phyloP scores from a whole-genome alignment of 164 flowering plant genomes.

The Sextonia rubra region DNA sequence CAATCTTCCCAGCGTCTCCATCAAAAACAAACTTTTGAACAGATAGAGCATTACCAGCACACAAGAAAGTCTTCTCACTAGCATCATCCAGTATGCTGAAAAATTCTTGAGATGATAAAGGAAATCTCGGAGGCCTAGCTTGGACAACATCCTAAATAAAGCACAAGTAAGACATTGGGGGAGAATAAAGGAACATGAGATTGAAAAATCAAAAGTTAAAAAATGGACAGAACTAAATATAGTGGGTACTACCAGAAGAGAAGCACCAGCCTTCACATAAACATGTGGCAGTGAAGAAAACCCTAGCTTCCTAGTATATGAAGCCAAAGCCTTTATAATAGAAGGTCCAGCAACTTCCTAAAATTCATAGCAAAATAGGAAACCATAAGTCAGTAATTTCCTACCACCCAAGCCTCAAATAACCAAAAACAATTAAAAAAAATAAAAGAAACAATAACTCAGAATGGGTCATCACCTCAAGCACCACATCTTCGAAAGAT shows the following conservation, averaged over 20 bases:
- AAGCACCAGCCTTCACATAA: slow-evolving; percentile 66
- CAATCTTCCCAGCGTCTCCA: slow-evolving; percentile 75
- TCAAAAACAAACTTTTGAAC: slow-evolving; percentile 76
- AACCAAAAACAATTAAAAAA: neutral
- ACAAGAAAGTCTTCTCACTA: slow-evolving; percentile 80
- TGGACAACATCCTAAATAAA: slow-evolving; percentile 67
- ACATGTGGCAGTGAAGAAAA: slow-evolving; percentile 57
- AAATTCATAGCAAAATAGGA: neutral
- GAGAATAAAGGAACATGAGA: neutral
- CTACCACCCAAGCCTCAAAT: neutral
- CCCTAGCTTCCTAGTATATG: slow-evolving; percentile 52
- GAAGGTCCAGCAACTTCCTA: slow-evolving; percentile 75
- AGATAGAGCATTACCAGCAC: slow-evolving; percentile 66
- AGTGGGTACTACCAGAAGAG: slow-evolving; percentile 43
- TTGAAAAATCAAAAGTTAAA: neutral
- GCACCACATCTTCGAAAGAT: slow-evolving; percentile 46
- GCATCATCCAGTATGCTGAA: slow-evolving; percentile 84
- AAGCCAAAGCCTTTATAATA: slow-evolving; percentile 46
- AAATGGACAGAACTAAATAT: neutral
- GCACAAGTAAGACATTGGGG: neutral
- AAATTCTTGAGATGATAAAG: slow-evolving; percentile 58
- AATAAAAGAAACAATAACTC: neutral
- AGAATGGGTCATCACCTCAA: slow-evolving; percentile 52
- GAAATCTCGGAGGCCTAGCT: slow-evolving; percentile 55
- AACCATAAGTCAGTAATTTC: neutral